Evolutionary conservation across 75 land plant genomes (phyloP), one percentile per base, ranked within the genome.

Genomic region (Selaginella moellendorffii): DNA sequence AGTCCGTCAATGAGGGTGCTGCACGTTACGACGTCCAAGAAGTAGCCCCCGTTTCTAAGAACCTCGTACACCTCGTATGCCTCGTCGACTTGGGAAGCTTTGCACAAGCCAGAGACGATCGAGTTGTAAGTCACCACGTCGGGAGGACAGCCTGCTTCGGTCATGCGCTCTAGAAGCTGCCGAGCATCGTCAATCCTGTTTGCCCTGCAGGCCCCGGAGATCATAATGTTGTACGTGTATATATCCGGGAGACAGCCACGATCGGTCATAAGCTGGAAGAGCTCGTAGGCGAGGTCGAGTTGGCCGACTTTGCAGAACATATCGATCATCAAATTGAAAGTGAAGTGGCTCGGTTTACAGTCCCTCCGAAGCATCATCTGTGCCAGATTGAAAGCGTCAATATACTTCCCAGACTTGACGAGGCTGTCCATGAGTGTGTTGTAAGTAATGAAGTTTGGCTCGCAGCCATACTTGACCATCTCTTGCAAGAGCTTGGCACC

Each of bases 71-170:
- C 46, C n/a, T 27, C 28, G 17, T 52, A 31, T 2, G 74, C 74
- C 12, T 31, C 28, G 27, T 17, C 25, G 2, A 61, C 54, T 28
- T 67, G 24, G 20, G 70, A 69, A 19, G 31, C 63, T 31, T 28
- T 67, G 31, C 74, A 72, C 12, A 72, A 36, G n/a, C n/a, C n/a
- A n/a, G n/a, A n/a, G n/a, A 36, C 14, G 46, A 36, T 36, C 46
- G 46, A 5, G n/a, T 56, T 56, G 59, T 56, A 56, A 56, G 59
- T 56, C 23, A 56, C 59, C n/a, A 21, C n/a, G 21, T 56, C 59
- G 9, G 59, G 59, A 2, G 24, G 25, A 21, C 59, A 56, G 24
- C 59, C 59, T 21, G 25, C 23, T 56, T 56, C 59, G n/a, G 25
- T 2, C 59, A 56, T 56, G 25, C 24, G 59, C n/a, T 56, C 59